These are phyloP conservation scores for Cudoniella acicularis DNA, from an alignment of 495 filamentous ascomycete genomes.

Conservation along the genomic window DNA sequence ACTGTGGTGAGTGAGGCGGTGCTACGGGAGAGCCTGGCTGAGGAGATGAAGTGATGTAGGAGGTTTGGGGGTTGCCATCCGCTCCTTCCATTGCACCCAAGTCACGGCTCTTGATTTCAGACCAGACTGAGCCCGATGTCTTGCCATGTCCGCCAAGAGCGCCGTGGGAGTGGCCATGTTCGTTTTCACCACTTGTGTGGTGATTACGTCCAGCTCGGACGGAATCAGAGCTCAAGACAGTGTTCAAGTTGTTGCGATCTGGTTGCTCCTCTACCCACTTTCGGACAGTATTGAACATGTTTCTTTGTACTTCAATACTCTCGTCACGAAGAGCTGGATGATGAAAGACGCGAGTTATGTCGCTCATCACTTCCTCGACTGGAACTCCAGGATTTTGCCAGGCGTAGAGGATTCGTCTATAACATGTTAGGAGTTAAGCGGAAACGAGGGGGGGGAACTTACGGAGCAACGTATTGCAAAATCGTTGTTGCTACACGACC, in stretches of 20 bases:
- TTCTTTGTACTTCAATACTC: conserved; percentile 68
- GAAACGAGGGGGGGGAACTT: conserved; percentile 21
- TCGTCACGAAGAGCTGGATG: conserved; percentile 78
- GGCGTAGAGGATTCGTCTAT: conserved; percentile 72
- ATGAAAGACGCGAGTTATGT: conserved; percentile 78
- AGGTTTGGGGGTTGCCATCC: conserved; percentile 14
- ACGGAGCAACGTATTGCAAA: conserved; percentile 78
- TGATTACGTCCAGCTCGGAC: conserved; percentile 80
- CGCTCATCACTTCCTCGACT: conserved; percentile 72
- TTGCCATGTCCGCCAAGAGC: conserved; percentile 46
- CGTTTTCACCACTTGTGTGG: conserved; percentile 1
- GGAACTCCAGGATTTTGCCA: conserved; percentile 83
- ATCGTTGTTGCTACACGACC: conserved; percentile 77
- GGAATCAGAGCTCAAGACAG: conserved; percentile 71
- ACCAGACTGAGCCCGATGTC: conserved; percentile 46
- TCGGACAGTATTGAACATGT: conserved; percentile 82
- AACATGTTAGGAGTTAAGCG: neutral
- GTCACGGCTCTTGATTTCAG: conserved; percentile 43
- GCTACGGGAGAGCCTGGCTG: conserved; percentile 2
- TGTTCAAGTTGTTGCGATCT: conserved; percentile 63
- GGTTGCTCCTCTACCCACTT: conserved; percentile 66
- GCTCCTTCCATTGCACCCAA: conserved; percentile 32
- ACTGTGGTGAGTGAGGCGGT: conserved; percentile 17
- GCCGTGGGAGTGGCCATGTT: conserved; percentile 28
- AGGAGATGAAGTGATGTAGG: conserved; percentile 11